These are phyloP conservation scores for Arthrobotrys sinensis DNA, from an alignment of 2,329 filamentous ascomycete genomes.

Conservation along the genomic window DNA sequence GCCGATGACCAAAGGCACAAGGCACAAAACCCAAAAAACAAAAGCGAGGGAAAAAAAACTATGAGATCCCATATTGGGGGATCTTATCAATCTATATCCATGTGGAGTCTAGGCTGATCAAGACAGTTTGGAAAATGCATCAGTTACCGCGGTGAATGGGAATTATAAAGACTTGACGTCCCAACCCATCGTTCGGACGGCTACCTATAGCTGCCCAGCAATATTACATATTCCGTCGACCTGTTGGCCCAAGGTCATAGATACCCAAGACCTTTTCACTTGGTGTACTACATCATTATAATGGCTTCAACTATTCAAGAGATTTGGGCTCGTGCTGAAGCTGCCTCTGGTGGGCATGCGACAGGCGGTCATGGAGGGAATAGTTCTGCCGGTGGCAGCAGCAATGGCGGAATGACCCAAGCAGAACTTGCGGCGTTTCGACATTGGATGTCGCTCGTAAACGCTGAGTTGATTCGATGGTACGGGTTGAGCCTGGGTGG, in stretches of 20 bases:
- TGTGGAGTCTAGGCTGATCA: constrained; percentile 26
- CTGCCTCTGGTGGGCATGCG: constrained; percentile 15
- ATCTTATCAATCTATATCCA: constrained; percentile 56
- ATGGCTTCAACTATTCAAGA: constrained; percentile 42
- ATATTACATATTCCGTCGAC: constrained; percentile 8
- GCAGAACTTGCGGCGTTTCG: constrained; percentile 42
- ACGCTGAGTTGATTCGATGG: constrained; percentile 52
- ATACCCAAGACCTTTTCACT: constrained; percentile 17
- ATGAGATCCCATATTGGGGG: constrained; percentile 37
- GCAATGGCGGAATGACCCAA: constrained; percentile 31
- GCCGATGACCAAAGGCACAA: constrained; percentile 26
- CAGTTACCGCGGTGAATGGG: constrained; percentile 6
- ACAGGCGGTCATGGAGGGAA: constrained; percentile 17
- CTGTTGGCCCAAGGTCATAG: constrained; percentile 20
- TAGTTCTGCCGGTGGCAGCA: constrained; percentile 7
- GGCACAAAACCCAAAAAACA: constrained; percentile 3
- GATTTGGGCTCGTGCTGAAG: constrained; percentile 48
- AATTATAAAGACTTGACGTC: constrained; percentile 31
- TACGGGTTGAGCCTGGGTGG: constrained; percentile 53
- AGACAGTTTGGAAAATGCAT: constrained; percentile 17
- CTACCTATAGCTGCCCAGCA: constrained; percentile 24
- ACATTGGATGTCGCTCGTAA: constrained; percentile 46
- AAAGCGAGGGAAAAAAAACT: neutral
- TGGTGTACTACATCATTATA: constrained; percentile 21
- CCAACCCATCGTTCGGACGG: constrained; percentile 8